Conservation (phyloP, 495 filamentous ascomycete genomes). For the Lasiosphaeris hirsuta region DNA sequence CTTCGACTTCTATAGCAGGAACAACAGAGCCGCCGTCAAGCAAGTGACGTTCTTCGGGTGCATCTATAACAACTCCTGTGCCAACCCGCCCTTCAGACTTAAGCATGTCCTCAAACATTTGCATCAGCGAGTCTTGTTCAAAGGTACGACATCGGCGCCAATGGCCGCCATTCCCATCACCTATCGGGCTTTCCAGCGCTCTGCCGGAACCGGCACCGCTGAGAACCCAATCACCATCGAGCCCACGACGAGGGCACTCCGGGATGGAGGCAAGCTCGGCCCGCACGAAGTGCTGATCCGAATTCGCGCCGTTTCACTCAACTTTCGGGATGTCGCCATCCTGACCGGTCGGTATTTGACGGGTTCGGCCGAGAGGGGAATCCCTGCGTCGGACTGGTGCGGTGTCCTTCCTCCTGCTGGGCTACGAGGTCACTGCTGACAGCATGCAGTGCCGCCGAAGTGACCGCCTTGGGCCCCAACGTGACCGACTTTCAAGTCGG, state of each 20-base stretch:
- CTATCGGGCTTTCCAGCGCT: slow-evolving; percentile 20
- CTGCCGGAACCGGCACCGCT: slow-evolving; percentile 2
- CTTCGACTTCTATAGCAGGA: no score
- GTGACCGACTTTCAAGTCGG: slow-evolving; percentile 32
- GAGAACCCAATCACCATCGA: background rate
- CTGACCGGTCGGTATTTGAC: slow-evolving; percentile 31
- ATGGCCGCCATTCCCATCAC: slow-evolving; percentile 16
- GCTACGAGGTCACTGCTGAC: no score
- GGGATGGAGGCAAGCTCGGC: slow-evolving; percentile 9
- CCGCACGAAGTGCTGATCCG: slow-evolving; percentile 45
- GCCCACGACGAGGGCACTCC: slow-evolving; percentile 16
- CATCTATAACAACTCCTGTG: no score
- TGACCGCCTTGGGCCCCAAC: slow-evolving; percentile 37
- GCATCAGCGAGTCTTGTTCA: no score
- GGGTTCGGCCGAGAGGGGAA: slow-evolving; percentile 13
- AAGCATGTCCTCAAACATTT: no score
- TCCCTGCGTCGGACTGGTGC: slow-evolving; percentile 34
- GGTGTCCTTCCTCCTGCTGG: no score
- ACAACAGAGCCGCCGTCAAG: no score
- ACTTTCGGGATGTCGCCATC: slow-evolving; percentile 48
- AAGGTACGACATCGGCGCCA: no score
- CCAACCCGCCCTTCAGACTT: no score
- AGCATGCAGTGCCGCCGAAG: slow-evolving; percentile 32
- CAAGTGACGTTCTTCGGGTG: no score
- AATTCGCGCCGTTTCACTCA: slow-evolving; percentile 47